Percentiles rank a stretch among this genome's conserved stretches.
phyloP scores from a whole-genome alignment of 202 grass and related monocot species.

The Panicum hallii region DNA sequence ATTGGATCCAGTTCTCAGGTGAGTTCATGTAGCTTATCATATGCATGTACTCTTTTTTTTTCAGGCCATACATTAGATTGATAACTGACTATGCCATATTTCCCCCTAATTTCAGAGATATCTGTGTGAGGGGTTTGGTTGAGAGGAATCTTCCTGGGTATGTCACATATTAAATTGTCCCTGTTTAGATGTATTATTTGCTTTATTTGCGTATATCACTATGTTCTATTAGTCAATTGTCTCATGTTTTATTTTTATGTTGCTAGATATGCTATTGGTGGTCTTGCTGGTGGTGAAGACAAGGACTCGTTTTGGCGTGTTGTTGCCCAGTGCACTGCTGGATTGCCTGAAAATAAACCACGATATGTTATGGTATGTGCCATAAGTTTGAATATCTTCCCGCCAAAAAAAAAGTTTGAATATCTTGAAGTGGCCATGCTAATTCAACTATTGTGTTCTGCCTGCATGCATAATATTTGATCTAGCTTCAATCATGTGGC shows the following conservation, averaged over 20 bases:
- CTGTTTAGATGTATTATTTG: constrained; percentile 1
- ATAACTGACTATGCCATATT: constrained; percentile 28
- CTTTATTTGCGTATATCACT: constrained; percentile 4
- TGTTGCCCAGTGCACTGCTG: constrained; percentile 93
- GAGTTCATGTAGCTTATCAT: constrained; percentile 44
- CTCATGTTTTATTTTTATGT: constrained; percentile 34
- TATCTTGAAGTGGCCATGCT: neutral
- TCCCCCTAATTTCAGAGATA: constrained; percentile 68
- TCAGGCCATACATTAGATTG: constrained; percentile 31
- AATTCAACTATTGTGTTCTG: neutral
- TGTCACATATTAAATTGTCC: neutral
- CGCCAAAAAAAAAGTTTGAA: neutral
- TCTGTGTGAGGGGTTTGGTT: constrained; percentile 86
- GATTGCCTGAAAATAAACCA: constrained; percentile 93
- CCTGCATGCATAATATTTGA: neutral
- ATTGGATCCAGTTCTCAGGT: constrained; percentile 94
- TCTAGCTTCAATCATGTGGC: constrained; percentile 11
- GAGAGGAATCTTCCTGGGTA: constrained; percentile 96
- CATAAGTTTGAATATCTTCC: constrained; percentile 7
- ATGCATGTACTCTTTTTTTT: constrained; percentile 6
- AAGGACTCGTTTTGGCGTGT: constrained; percentile 97
- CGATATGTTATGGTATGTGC: constrained; percentile 89
- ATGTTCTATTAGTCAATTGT: neutral
- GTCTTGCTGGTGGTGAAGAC: constrained; percentile 96
- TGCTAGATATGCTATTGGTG: constrained; percentile 94